A percentile compares a stretch with the other conserved stretches of the same genome.
phyloP scores from a whole-genome alignment of 139 green algal species.

The Picochlorum sp. region DNA sequence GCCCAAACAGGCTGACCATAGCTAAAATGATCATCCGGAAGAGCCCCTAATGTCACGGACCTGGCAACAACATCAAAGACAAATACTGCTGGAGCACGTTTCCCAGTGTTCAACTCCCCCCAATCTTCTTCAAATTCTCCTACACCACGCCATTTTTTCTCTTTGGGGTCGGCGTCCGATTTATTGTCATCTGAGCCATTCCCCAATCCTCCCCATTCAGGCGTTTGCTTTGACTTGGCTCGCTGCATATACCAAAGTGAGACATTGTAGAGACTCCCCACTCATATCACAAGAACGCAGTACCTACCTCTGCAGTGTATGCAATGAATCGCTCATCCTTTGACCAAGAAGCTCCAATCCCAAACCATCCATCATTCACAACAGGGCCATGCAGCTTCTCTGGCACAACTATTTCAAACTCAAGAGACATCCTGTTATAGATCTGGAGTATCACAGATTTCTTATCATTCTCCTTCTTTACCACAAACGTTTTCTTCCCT shows the following conservation, averaged over 20 bases:
- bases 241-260: slow-evolving; percentile 10
- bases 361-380: slow-evolving; percentile 74
- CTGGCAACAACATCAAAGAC: slow-evolving; percentile 44
- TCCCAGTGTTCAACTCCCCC: slow-evolving; percentile 78
- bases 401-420: slow-evolving; percentile 57
- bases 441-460: slow-evolving; percentile 42
- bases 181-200: slow-evolving; percentile 6
- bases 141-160: slow-evolving; percentile 60
- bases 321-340: slow-evolving; percentile 55
- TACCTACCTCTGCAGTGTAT: slow-evolving; percentile 67
- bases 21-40: slow-evolving; percentile 32
- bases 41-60: slow-evolving; percentile 24
- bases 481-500: slow-evolving; percentile 29
- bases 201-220: slow-evolving; percentile 32
- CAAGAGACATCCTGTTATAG: slow-evolving; percentile 45
- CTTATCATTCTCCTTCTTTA: slow-evolving; percentile 10
- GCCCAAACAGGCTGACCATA: slow-evolving; percentile 68
- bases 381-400: slow-evolving; percentile 62
- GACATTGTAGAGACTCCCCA: background rate
- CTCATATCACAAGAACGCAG: background rate
- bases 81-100: slow-evolving; percentile 48
- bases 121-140: slow-evolving; percentile 66
- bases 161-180: slow-evolving; percentile 2
- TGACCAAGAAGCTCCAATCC: slow-evolving; percentile 59
- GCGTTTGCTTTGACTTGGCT: slow-evolving; percentile 21